phyloP scores from a whole-genome alignment of 345 rosid species.

The Fremontodendron californicum region DNA sequence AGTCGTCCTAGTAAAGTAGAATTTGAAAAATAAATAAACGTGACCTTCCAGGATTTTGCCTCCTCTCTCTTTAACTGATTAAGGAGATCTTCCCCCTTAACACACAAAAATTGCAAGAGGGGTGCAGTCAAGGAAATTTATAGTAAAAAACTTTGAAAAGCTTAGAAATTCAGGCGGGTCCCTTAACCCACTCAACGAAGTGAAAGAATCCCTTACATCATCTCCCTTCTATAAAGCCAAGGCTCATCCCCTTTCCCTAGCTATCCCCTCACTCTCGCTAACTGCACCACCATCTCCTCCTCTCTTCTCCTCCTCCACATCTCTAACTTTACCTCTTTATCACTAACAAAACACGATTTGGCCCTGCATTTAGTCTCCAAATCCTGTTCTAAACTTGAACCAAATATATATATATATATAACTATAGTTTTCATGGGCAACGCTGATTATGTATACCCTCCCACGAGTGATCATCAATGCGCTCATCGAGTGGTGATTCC shows the following conservation, averaged over 20 bases:
- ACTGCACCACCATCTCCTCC: conserved; percentile 10
- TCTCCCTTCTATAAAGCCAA: conserved; percentile 4
- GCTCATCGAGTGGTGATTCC: conserved; percentile 52
- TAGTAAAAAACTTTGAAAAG: not conserved
- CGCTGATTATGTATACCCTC: conserved; percentile 27
- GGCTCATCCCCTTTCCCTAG: not conserved
- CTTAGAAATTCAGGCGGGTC: not conserved
- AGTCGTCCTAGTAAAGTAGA: not conserved
- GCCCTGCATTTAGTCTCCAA: not conserved
- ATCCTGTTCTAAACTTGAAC: not conserved
- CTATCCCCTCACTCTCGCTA: conserved; percentile 9
- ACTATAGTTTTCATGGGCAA: conserved; percentile 24
- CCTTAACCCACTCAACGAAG: not conserved
- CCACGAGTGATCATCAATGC: conserved; percentile 5
- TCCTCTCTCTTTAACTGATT: not conserved
- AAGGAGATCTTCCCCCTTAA: not conserved
- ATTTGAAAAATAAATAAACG: not conserved
- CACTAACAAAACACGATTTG: not conserved
- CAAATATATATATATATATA: not conserved
- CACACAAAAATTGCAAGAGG: not conserved
- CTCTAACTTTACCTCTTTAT: not conserved
- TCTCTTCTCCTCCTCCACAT: not conserved
- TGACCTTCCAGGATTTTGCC: conserved; percentile 18
- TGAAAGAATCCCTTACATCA: not conserved
- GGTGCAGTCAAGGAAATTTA: not conserved